Evolutionary conservation across 148 eudicot genomes (phyloP), one percentile per base, ranked within the genome.

Genomic region (Gaultheria prostrata): DNA sequence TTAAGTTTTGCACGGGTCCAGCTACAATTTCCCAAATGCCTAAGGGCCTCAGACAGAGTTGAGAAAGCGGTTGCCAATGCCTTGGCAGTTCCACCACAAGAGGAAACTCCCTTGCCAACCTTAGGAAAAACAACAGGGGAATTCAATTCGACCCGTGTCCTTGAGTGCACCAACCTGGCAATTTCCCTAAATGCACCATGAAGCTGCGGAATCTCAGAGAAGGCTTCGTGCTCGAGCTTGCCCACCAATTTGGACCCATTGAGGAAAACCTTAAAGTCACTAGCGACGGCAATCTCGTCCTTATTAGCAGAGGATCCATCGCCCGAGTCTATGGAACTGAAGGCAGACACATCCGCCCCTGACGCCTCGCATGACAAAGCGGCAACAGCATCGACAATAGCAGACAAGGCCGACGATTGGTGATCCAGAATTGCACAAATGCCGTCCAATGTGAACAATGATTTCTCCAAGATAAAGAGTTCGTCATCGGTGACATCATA

Each of bases 341-440:
- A 92, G 2, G 90, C 83, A 0, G 88, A 51, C 0, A 88, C 84
- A 80, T 92, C 89, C 26, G 92, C 93, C 57, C 86, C 84, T 45
- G 80, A 79, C 1, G 98, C 97, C 90, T 96, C 98, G 74, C 95
- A 91, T 24, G 98, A 93, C 80, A 94, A 85, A 0, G 95, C 97
- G 15, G 92, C 94, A 0, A 89, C 89, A 0, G 88, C 86, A 73
- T 94, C 99, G 0, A 87, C 89, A 0, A 94, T 61, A 1, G 82
- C 33, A 6, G 89, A 87, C 82, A 96, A 65, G 3, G 85, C 78
- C 1, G 92, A 80, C 10, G 85, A 80, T 18, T 85, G 86, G 82
- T 93, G 82, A 57, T 96, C 99, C 76, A 96, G 77, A 51, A 96
- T 28, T 3, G 93, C 94, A 73, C 87, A 93, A 12, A 94, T 80